Evolutionary conservation across 2,329 filamentous ascomycete genomes (phyloP), one percentile per base, ranked within the genome.

Genomic region (Fusarium domesticum): DNA sequence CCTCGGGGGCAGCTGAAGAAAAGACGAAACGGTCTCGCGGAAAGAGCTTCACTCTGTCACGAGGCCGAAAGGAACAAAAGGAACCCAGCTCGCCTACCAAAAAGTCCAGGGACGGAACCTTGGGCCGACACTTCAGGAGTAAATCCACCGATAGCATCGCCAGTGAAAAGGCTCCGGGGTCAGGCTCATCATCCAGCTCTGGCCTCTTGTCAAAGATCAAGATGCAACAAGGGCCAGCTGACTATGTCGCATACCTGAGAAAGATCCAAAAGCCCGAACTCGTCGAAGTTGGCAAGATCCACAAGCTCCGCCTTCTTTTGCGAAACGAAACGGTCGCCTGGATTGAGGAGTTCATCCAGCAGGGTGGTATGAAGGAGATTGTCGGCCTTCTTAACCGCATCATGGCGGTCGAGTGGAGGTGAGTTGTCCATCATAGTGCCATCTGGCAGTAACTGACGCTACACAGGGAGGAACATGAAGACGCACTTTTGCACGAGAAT

Each of bases 401-500:
- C 58, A 90, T 96, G 79, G 86, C 86, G 39, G 84, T 98, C 25
- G 93, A 97, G 66, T 98, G 93, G 92, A 89, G 91, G 87, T 90
- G 69, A 65, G 83, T 70, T 8, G 17, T 10, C n/a, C 19, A 7
- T 17, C n/a, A 17, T 16, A 8, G 11, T 18, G 14, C 14, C 18
- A 11, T 4, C 5, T 30, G 16, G 36, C 20, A 16, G 17, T 28
- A 20, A 18, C 57, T 58, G 34, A 48, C 37, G 37, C 15, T 42
- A 47, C 37, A 50, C 55, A 90, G 88, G 61, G 93, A 96, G 74
- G 93, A 97, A 59, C 92, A 97, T 60, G 93, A 97, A 69, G 93
- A 97, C 63, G 85, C 85, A 8, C 76, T 98, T 30, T 78, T 98
- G 6, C 92, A 97, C 61, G 93, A 98, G 68, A 85, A 89, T 20